These are phyloP conservation scores for Aspergillus ostianus DNA, from an alignment of 495 filamentous ascomycete species.

Conservation along the genomic window DNA sequence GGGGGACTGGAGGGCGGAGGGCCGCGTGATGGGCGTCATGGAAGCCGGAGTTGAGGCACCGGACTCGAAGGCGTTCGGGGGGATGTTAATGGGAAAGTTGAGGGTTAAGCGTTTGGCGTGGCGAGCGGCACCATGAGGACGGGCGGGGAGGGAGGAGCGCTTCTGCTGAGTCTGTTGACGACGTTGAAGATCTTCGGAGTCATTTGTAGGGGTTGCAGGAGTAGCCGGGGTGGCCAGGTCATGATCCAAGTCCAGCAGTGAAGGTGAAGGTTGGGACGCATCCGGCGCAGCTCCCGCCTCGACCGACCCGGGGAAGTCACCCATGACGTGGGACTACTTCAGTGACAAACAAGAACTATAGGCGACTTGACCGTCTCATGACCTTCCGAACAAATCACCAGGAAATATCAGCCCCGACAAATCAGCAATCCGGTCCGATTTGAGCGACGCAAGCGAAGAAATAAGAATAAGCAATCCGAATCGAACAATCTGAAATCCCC, in stretches of 20 bases:
- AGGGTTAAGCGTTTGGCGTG: conserved; percentile 75
- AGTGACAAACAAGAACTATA: conserved; percentile 14
- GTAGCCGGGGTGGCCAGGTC: too few relatives aligned
- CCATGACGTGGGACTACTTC: conserved; percentile 35
- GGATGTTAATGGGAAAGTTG: conserved; percentile 66
- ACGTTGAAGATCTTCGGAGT: neutral
- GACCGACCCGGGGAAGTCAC: conserved; percentile 35
- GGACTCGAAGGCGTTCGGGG: conserved; percentile 29
- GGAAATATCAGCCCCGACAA: neutral
- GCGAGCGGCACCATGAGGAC: conserved; percentile 53
- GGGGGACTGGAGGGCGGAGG: conserved; percentile 31
- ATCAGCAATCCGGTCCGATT: neutral
- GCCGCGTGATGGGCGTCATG: conserved; percentile 39
- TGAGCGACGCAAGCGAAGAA: neutral
- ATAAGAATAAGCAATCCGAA: too few relatives aligned
- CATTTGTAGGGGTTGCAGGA: neutral
- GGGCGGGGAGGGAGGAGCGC: conserved; percentile 52
- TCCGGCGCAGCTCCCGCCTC: conserved; percentile 33
- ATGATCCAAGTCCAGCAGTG: neutral
- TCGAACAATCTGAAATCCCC: too few relatives aligned
- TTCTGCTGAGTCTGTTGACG: conserved; percentile 30
- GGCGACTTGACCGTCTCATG: conserved; percentile 3
- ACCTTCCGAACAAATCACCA: neutral
- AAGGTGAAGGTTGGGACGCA: conserved; percentile 28
- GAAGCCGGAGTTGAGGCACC: conserved; percentile 35